A percentile compares a stretch with the other conserved stretches of the same genome.
phyloP scores from a whole-genome alignment of 257 asterid species.

The Ligustrum vulgare region DNA sequence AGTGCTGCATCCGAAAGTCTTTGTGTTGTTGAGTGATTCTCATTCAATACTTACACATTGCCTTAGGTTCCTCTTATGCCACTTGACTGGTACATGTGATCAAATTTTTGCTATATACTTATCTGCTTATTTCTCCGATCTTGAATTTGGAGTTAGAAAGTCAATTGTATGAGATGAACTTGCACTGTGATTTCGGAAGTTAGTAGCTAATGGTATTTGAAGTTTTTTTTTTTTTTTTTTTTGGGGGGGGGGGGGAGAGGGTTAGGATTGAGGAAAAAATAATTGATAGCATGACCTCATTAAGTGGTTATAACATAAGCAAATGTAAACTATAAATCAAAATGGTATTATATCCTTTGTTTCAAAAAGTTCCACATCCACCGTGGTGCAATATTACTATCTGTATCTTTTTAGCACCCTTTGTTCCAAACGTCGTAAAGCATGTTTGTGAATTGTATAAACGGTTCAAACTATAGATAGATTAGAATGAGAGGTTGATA shows the following conservation, averaged over 20 bases:
- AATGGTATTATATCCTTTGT: neutral
- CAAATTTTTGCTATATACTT: neutral
- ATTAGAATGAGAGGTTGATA: too few species aligned
- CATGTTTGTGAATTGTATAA: too few species aligned
- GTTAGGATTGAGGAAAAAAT: neutral
- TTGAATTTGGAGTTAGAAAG: constrained; percentile 1
- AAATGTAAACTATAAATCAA: too few species aligned
- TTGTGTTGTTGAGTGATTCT: neutral
- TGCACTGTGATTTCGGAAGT: neutral
- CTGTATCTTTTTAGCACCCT: neutral
- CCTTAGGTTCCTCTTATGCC: neutral
- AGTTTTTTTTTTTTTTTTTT: too few species aligned
- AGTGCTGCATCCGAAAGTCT: neutral
- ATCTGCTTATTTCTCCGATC: neutral
- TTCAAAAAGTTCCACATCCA: neutral
- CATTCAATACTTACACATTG: neutral
- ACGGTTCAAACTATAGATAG: too few species aligned
- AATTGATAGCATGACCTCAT: neutral
- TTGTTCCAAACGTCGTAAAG: neutral
- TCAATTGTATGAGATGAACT: neutral
- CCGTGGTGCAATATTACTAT: neutral
- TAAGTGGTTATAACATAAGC: too few species aligned
- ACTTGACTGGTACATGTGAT: neutral
- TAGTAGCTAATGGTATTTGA: neutral
- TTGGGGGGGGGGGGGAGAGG: too few species aligned